Evolutionary conservation across 2,329 filamentous ascomycete genomes (phyloP).

Genomic region (Fusarium incarnatum): DNA sequence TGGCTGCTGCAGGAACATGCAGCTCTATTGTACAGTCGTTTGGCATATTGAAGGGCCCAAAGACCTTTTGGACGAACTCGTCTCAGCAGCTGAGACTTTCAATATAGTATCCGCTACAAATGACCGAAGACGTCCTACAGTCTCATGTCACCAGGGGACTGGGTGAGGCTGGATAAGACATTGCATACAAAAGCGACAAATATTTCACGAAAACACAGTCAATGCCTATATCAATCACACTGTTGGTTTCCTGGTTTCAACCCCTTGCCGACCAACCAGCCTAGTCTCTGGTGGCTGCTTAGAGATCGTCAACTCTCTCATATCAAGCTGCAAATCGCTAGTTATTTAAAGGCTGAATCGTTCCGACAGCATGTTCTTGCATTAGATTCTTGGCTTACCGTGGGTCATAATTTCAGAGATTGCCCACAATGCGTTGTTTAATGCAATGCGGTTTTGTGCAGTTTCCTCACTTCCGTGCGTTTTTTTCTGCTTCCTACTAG

Average conservation of each 20-base stretch:
- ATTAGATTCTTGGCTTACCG: slow-evolving; percentile 20
- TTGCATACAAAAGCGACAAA: slow-evolving; percentile 15
- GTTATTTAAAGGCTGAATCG: slow-evolving; percentile 15
- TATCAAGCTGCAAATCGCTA: slow-evolving; percentile 31
- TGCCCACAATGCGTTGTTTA: slow-evolving; percentile 21
- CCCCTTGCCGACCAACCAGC: slow-evolving; percentile 6
- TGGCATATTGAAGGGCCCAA: background rate
- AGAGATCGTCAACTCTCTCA: slow-evolving; percentile 36
- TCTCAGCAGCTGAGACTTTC: slow-evolving; percentile 9
- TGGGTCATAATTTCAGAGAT: slow-evolving; percentile 32
- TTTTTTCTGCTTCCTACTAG: slow-evolving; percentile 16
- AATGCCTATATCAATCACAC: slow-evolving; percentile 17
- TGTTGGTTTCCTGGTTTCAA: slow-evolving; percentile 22
- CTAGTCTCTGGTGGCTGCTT: slow-evolving; percentile 25
- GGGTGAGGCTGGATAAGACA: slow-evolving; percentile 5
- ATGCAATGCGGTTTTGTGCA: slow-evolving; percentile 28
- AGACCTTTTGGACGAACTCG: background rate
- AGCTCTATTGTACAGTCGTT: slow-evolving; percentile 18
- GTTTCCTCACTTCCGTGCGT: slow-evolving; percentile 3
- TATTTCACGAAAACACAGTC: slow-evolving; percentile 30
- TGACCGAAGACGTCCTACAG: slow-evolving; percentile 22
- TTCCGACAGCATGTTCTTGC: slow-evolving; percentile 26
- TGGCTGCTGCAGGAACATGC: slow-evolving; percentile 35
- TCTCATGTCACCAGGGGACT: slow-evolving; percentile 8
- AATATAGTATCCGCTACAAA: slow-evolving; percentile 24